These are phyloP conservation scores for Rhynchospora pubera DNA, from an alignment of 176 grass and related monocot species.

Conservation along the genomic window DNA sequence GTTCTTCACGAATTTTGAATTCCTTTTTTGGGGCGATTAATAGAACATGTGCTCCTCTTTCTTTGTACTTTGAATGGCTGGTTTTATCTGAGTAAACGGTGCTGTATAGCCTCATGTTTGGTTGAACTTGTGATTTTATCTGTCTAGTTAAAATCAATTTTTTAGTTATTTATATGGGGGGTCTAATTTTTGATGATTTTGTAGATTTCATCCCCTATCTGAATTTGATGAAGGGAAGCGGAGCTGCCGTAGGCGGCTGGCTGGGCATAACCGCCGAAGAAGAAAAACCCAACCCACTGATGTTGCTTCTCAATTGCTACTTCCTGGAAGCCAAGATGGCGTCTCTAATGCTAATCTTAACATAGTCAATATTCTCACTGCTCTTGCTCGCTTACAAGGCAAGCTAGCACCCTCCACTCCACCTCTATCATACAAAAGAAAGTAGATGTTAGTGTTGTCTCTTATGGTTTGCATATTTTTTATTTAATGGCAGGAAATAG, in stretches of 20 bases:
- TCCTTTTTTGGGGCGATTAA: not conserved
- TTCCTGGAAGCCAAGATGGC: conserved; percentile 78
- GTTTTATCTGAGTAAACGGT: not conserved
- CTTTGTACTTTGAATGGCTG: not conserved
- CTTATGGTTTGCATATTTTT: not conserved
- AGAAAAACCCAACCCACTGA: conserved; percentile 88
- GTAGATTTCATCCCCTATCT: conserved; percentile 83
- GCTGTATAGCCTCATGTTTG: not conserved
- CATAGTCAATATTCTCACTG: conserved; percentile 80
- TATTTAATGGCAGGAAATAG: conserved; percentile 44
- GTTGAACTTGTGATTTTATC: not conserved
- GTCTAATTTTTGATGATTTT: conserved; percentile 34
- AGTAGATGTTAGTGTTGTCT: not conserved
- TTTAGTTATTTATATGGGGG: conserved; percentile 17
- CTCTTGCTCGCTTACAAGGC: conserved; percentile 82
- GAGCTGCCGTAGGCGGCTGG: conserved; percentile 89
- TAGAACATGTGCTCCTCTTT: not conserved
- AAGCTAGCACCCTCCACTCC: not conserved
- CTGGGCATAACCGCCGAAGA: conserved; percentile 80
- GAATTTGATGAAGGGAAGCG: conserved; percentile 98
- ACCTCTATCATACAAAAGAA: not conserved
- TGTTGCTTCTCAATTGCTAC: conserved; percentile 65
- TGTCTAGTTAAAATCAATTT: not conserved
- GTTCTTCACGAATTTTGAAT: not conserved
- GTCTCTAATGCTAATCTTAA: conserved; percentile 55